A percentile compares a stretch with the other conserved stretches of the same genome.
phyloP scores from a whole-genome alignment of 208 protist species.

The Jaenimonas drosophilae region DNA sequence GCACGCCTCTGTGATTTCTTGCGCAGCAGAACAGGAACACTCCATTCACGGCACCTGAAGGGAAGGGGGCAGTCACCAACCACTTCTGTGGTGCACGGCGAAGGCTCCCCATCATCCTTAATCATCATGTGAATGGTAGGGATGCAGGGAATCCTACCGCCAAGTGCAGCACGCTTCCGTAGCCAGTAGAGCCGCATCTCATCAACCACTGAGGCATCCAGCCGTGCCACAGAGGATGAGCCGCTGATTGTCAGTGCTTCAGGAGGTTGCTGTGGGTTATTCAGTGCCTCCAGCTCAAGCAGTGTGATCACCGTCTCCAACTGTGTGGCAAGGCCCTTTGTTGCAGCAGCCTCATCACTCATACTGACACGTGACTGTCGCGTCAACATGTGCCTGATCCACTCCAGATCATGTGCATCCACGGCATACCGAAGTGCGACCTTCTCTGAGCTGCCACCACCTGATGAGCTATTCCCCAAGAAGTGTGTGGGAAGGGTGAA shows the following conservation, averaged over 20 bases:
- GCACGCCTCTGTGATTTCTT: neutral
- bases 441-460: slow-evolving; percentile 1
- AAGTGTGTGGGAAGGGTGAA: slow-evolving; percentile 40
- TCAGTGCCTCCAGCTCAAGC: slow-evolving; percentile 1
- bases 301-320: slow-evolving; percentile 11
- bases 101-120: slow-evolving; percentile 48
- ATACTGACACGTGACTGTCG: too few relatives aligned
- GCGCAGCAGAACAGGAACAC: slow-evolving; percentile 21
- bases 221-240: slow-evolving; percentile 3
- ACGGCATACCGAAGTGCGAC: slow-evolving; percentile 45
- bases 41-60: slow-evolving; percentile 75
- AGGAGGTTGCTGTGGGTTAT: neutral
- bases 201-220: slow-evolving; percentile 22
- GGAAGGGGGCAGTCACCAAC: slow-evolving; percentile 73
- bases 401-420: too few relatives aligned
- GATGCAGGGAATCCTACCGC: slow-evolving; percentile 50
- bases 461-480: too few relatives aligned
- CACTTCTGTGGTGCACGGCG: slow-evolving; percentile 31
- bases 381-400: too few relatives aligned
- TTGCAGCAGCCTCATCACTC: too few relatives aligned
- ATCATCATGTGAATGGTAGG: slow-evolving; percentile 37
- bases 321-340: too few relatives aligned
- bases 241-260: neutral
- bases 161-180: slow-evolving; percentile 31
- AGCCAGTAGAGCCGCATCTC: slow-evolving; percentile 71